phyloP scores from a whole-genome alignment of 495 filamentous ascomycete species.

The Chlorociboria aeruginascens region DNA sequence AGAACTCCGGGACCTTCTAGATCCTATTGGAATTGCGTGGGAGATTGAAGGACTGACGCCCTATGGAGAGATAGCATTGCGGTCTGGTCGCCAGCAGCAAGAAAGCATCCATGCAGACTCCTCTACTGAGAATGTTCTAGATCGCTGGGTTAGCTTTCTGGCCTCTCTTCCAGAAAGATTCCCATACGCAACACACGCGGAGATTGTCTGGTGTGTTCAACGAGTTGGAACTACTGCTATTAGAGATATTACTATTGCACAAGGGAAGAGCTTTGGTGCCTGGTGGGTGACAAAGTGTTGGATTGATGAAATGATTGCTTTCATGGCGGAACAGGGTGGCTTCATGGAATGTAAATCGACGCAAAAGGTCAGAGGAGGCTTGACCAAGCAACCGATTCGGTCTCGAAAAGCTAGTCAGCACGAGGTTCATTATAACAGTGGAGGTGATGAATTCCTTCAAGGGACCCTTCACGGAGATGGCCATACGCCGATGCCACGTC shows the following conservation, averaged over 20 bases:
- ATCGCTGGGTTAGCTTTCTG: slow-evolving; percentile 78
- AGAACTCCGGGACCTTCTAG: slow-evolving; percentile 62
- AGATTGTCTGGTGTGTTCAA: slow-evolving; percentile 57
- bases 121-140: slow-evolving; percentile 53
- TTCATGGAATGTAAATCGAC: slow-evolving; percentile 54
- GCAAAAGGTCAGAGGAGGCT: slow-evolving; percentile 1
- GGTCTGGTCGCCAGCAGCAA: slow-evolving; percentile 26
- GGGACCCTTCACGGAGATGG: slow-evolving; percentile 6
- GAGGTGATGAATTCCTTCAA: slow-evolving; percentile 26
- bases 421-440: slow-evolving; percentile 30
- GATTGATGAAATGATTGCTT: slow-evolving; percentile 89
- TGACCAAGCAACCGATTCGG: slow-evolving; percentile 10
- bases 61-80: slow-evolving; percentile 37
- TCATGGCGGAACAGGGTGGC: slow-evolving; percentile 84
- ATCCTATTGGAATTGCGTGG: slow-evolving; percentile 44
- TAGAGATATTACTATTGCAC: slow-evolving; percentile 69
- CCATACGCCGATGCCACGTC: slow-evolving; percentile 6
- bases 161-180: slow-evolving; percentile 63
- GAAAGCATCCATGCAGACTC: slow-evolving; percentile 24
- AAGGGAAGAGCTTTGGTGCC: slow-evolving; percentile 76
- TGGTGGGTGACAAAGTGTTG: slow-evolving; percentile 99
- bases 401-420: slow-evolving; percentile 22
- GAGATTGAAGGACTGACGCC: slow-evolving; percentile 41
- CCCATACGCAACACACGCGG: slow-evolving; percentile 51
- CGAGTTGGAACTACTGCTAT: slow-evolving; percentile 56